Base-by-base conservation (phyloP, 1,139 yeast species). In the Lodderomyces margitis region DNA sequence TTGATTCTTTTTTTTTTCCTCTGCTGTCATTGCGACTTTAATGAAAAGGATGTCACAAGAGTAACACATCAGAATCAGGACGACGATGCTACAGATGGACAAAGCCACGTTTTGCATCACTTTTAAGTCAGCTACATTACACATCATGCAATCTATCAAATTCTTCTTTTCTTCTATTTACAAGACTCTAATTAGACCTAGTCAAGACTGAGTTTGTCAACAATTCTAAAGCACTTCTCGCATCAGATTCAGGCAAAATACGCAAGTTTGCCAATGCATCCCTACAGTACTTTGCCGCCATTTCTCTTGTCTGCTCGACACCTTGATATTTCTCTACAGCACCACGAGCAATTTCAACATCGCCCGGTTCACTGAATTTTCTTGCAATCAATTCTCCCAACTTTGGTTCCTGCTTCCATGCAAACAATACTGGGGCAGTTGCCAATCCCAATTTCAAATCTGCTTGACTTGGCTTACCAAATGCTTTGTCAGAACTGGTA, bases 381-480 rank as follows among this genome's bases (percentile, higher is more conserved):
- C 98, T 78, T 28, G 80, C 81, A 52, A 92, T 89, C 58, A 91
- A 66, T 24, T 80, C 82, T 2, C 97, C 98, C 41, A 92, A 69
- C 47, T 83, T 86, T 1, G 96, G 95, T 54, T 79, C 81, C 58
- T 84, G 80, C 56, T 79, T 81, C 98, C 98, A 92, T 1, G 98
- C 98, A 65, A 77, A 92, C 43, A 92, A 69, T 4, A 92, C 91
- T 2, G 99, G 99, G 0, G 98, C 98, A 1, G 99, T 92, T 1
- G 98, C 98, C 49, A 92, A 74, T 0, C 99, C 99, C 38, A 92
- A 73, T 60, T 91, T 83, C 53, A 92, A 74, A 64, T 92, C 98
- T 2, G 97, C 98, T 55, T 91, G 95, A 17, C 95, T 84, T 10
- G 98, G 98, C 62, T 92, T 92, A 32, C 98, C 98, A 46, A 92